Conservation (phyloP, 208 protist species). For the Acanthamoeba rhysodes region DNA sequence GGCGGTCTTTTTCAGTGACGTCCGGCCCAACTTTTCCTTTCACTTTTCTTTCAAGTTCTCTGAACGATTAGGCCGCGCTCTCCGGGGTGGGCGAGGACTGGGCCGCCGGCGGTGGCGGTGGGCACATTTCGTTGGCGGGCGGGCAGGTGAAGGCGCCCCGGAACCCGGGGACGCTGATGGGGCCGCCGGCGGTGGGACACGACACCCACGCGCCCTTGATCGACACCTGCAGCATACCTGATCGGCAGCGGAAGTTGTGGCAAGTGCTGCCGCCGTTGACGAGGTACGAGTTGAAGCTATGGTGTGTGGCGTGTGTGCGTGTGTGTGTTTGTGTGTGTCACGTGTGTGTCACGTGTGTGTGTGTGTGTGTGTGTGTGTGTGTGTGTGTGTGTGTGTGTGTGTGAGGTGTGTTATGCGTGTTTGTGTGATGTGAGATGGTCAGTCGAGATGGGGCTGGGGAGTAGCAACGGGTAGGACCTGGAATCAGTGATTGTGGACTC, state of each 20-base stretch:
- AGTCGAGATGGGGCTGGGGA: too few species aligned
- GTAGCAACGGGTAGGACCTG: neutral
- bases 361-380: neutral
- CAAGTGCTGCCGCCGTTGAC: conserved; percentile 49
- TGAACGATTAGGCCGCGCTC: too few species aligned
- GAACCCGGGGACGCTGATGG: conserved; percentile 41
- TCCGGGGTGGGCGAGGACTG: too few species aligned
- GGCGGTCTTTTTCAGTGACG: too few species aligned
- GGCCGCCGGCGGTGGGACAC: neutral
- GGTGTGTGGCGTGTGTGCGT: neutral
- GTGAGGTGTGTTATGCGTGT: neutral
- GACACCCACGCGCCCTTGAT: conserved; percentile 16
- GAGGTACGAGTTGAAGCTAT: neutral
- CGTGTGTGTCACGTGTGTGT: neutral
- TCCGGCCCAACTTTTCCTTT: too few species aligned
- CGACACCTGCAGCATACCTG: neutral
- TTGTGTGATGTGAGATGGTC: too few species aligned
- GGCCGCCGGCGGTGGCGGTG: too few species aligned
- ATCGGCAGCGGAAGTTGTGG: neutral
- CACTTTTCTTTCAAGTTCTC: too few species aligned
- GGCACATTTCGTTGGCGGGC: neutral
- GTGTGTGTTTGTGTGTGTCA: too few species aligned
- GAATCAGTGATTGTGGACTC: neutral
- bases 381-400: too few species aligned
- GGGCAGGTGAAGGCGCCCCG: conserved; percentile 50